phyloP scores from a whole-genome alignment of 1,284 basidiomycete genomes.

The Puccinia horiana region DNA sequence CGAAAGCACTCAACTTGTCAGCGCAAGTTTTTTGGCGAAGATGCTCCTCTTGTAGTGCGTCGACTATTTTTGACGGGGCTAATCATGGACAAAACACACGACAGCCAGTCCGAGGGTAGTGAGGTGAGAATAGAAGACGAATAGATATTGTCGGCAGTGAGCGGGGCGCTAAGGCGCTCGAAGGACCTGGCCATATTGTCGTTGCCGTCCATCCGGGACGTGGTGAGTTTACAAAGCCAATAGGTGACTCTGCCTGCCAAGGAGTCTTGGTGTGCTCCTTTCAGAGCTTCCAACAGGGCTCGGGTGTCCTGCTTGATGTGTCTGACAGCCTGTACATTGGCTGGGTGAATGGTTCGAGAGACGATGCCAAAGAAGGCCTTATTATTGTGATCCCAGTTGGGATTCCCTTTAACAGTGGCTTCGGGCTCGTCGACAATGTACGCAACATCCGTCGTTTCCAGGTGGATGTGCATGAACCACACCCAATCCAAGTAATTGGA shows the following conservation, averaged over 20 bases:
- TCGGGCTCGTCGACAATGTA: background rate
- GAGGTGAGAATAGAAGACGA: constrained; percentile 1
- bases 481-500: constrained; percentile 14
- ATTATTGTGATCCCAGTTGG: background rate
- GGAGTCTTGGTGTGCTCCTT: constrained; percentile 3
- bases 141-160: constrained; percentile 4
- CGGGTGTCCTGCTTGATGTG: background rate
- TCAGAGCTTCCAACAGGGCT: constrained; percentile 6
- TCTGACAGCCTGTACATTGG: background rate
- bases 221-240: background rate
- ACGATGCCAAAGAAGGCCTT: background rate
- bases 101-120: constrained; percentile 1
- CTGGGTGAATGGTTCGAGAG: background rate
- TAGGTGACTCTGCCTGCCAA: background rate
- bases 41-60: background rate
- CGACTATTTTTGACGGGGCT: background rate
- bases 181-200: background rate
- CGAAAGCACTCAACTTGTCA: no score
- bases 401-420: background rate
- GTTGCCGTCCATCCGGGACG: background rate
- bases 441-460: background rate
- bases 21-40: background rate
- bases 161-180: background rate
- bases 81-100: background rate
- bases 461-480: background rate